phyloP scores from a whole-genome alignment of 2,329 filamentous ascomycete genomes.

The Podosphaera xanthii region DNA sequence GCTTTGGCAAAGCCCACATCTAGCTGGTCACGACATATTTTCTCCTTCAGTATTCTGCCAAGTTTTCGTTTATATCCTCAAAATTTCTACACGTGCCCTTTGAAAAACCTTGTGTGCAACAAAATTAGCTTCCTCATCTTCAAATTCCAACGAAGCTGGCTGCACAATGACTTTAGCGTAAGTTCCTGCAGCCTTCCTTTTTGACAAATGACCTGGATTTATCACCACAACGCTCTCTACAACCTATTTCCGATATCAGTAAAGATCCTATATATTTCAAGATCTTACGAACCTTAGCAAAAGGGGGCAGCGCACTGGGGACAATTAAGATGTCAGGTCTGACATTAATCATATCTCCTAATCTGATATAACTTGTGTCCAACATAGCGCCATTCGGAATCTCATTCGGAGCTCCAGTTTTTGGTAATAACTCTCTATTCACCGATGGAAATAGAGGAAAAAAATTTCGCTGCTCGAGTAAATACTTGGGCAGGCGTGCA shows the following conservation, averaged over 20 bases:
- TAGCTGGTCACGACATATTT: too few relatives aligned
- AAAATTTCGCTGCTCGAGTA: conserved; percentile 81
- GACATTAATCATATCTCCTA: conserved; percentile 77
- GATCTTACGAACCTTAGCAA: conserved; percentile 47
- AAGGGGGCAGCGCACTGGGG: conserved; percentile 64
- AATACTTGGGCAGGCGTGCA: conserved; percentile 46
- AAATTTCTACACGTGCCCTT: conserved; percentile 67
- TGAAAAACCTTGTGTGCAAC: conserved; percentile 59
- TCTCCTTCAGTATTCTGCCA: neutral
- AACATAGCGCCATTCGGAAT: conserved; percentile 52
- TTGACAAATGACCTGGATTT: conserved; percentile 75
- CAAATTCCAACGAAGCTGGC: conserved; percentile 34
- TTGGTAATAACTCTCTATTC: conserved; percentile 42
- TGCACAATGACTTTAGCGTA: conserved; percentile 62
- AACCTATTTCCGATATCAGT: conserved; percentile 30
- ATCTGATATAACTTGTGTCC: conserved; percentile 63
- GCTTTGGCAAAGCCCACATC: too few relatives aligned
- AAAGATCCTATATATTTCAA: neutral
- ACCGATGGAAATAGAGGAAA: conserved; percentile 72
- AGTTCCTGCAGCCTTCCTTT: conserved; percentile 63
- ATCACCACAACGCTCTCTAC: conserved; percentile 75
- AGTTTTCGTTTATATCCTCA: conserved; percentile 35
- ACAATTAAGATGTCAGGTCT: conserved; percentile 65
- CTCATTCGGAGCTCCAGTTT: conserved; percentile 34
- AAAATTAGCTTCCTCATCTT: conserved; percentile 32